These are phyloP conservation scores for Mycena leptocephala DNA, from an alignment of 768 basidiomycete genomes.

Conservation along the genomic window DNA sequence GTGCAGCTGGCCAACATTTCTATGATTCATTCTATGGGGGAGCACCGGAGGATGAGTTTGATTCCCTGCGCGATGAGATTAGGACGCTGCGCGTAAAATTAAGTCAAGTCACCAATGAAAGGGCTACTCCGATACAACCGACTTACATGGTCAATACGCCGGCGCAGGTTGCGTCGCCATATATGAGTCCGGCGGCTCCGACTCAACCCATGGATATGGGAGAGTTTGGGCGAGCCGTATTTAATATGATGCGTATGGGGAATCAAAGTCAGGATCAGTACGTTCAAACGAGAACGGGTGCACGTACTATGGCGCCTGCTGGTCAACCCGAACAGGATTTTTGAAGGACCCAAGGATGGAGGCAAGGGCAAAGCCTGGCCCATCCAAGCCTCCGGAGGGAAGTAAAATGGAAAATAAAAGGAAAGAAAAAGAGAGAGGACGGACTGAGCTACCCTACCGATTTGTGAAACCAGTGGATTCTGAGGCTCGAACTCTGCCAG, in stretches of 20 bases:
- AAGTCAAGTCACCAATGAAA: not conserved
- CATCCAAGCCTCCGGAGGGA: slow-evolving; percentile 28
- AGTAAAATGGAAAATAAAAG: not conserved
- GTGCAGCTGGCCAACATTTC: slow-evolving; percentile 6
- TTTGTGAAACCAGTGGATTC: slow-evolving; percentile 8
- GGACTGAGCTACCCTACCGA: slow-evolving; percentile 12
- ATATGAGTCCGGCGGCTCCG: not conserved
- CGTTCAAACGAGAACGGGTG: slow-evolving; percentile 5
- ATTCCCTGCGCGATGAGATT: slow-evolving; percentile 19
- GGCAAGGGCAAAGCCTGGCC: not conserved
- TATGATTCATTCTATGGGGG: slow-evolving; percentile 7
- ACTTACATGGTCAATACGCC: not conserved
- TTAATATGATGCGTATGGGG: slow-evolving; percentile 1
- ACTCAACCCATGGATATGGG: not conserved
- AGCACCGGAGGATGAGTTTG: no score
- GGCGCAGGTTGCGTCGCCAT: not conserved
- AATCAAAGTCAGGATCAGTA: not conserved
- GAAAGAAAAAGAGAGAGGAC: not conserved
- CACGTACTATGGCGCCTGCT: not conserved
- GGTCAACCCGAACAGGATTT: slow-evolving; percentile 21
- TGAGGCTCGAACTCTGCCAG: slow-evolving; percentile 26
- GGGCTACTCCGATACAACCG: not conserved
- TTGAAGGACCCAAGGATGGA: slow-evolving; percentile 27
- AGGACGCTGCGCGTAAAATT: slow-evolving; percentile 21
- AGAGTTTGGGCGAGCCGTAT: slow-evolving; percentile 13